Evolutionary conservation across 73 alveolate genomes (phyloP).

Genomic region (Paramecium bursaria): DNA sequence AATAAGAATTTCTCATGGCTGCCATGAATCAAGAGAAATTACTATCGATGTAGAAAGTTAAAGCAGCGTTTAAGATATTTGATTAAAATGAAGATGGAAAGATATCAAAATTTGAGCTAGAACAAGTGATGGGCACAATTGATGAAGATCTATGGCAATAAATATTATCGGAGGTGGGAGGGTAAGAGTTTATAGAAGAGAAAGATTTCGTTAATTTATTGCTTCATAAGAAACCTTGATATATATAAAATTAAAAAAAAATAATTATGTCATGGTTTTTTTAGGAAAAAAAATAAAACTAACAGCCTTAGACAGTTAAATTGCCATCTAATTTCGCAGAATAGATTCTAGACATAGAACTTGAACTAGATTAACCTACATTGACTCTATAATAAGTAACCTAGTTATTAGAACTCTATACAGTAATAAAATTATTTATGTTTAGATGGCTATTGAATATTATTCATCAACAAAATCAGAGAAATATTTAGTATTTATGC

Average conservation of each 20-base stretch:
- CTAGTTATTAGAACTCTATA: no score
- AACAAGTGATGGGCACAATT: constrained; percentile 9
- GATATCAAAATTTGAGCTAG: constrained; percentile 44
- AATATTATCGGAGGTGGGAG: constrained; percentile 48
- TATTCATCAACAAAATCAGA: constrained; percentile 42
- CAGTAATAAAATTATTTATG: no score
- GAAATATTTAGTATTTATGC: constrained; percentile 19
- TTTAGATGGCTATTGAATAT: constrained; percentile 50
- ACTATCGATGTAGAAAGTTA: constrained; percentile 27
- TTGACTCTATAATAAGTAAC: no score
- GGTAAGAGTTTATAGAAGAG: constrained; percentile 54
- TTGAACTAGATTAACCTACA: neutral
- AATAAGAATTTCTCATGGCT: constrained; percentile 55
- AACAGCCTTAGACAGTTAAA: constrained; percentile 11
- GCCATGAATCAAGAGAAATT: constrained; percentile 58
- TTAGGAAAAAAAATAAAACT: constrained; percentile 13
- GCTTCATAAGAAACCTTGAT: constrained; percentile 32
- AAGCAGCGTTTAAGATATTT: constrained; percentile 51
- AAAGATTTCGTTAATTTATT: constrained; percentile 52
- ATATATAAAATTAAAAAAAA: no score
- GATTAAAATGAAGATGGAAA: constrained; percentile 61
- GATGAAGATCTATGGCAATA: constrained; percentile 60
- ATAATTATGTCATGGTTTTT: constrained; percentile 29
- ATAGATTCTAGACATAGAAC: neutral
- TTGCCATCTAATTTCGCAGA: neutral